phyloP scores from a whole-genome alignment of 2,329 filamentous ascomycete species.

The Colletotrichum sidae region DNA sequence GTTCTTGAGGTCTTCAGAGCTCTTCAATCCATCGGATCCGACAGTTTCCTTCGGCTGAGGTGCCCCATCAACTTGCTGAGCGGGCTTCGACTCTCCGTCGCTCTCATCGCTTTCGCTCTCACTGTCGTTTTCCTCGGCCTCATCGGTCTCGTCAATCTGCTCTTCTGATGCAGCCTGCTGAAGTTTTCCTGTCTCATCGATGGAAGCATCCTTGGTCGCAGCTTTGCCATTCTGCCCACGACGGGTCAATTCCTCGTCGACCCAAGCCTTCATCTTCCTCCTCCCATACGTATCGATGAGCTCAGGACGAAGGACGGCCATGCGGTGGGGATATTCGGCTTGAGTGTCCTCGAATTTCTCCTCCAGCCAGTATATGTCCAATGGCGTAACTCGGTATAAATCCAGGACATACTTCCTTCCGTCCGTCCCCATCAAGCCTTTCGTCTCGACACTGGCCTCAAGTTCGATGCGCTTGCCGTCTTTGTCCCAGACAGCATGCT shows the following conservation, averaged over 20 bases:
- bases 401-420: slow-evolving; percentile 98
- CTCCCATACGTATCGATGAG: slow-evolving; percentile 89
- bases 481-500: slow-evolving; percentile 98
- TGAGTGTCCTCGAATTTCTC: slow-evolving; percentile 63
- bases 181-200: slow-evolving; percentile 44
- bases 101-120: slow-evolving; percentile 51
- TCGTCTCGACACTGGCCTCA: slow-evolving; percentile 96
- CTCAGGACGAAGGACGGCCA: slow-evolving; percentile 93
- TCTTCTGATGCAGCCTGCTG: slow-evolving; percentile 37
- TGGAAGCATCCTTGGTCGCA: slow-evolving; percentile 45
- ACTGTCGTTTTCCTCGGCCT: slow-evolving; percentile 27
- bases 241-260: slow-evolving; percentile 80
- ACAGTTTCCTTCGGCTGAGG: slow-evolving; percentile 39
- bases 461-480: slow-evolving; percentile 89
- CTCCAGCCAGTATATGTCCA: slow-evolving; percentile 93
- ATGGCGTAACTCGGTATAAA: slow-evolving; percentile 91
- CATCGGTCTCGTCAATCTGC: slow-evolving; percentile 44
- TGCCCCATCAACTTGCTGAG: slow-evolving; percentile 38
- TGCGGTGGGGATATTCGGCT: slow-evolving; percentile 85
- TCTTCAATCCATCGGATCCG: slow-evolving; percentile 41
- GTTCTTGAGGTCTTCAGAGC: slow-evolving; percentile 57
- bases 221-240: slow-evolving; percentile 58
- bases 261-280: slow-evolving; percentile 88
- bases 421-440: slow-evolving; percentile 96
- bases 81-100: slow-evolving; percentile 49